Base-by-base conservation (phyloP, 768 basidiomycete species). In the Hygrocybe coccinea region DNA sequence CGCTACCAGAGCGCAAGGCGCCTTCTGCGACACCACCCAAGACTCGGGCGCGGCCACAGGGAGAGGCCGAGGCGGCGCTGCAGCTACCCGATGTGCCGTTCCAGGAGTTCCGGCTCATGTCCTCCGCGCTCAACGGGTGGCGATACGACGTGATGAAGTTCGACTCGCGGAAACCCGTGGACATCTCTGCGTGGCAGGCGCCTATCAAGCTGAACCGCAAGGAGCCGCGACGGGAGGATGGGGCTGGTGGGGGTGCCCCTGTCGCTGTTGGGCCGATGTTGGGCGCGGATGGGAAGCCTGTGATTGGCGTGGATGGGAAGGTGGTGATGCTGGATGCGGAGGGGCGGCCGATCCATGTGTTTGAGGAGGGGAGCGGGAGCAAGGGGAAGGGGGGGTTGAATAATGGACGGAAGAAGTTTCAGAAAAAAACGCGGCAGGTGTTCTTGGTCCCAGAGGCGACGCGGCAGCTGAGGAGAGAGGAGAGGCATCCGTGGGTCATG, bases 61-160 rank as follows among this genome's bases (percentile, higher is more conserved):
- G 71, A n/a, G 76, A 80, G 19, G 70, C 74, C 47, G 84, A 84
- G 29, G 81, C 78, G 55, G 67, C 69, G 7, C 65, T 80, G 48
- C 74, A 79, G 56, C 79, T 86, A 39, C 87, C 87, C 36, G 82
- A 85, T 38, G 82, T 83, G 59, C 77, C 83, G 0, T 91, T 74
- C 72, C 79, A 82, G 59, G 90, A 92, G 67, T 93, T 83, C 74
- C 80, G 79, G 65, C 81, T 93, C 64, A 80, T 90, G 69, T 89
- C 89, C 6, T 86, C 87, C 25, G 80, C 83, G 14, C 80, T 87
- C 65, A 88, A 89, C 66, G 89, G 87, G 24, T 92, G 90, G 89
- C 90, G 88, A 66, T 90, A 91, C 78, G 89, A 93, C 71, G 83
- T 94, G 56, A 91, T 94, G 87, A 91, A 91, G 70, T 91, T 95